These are phyloP conservation scores for Rhodotorula toruloides DNA, from an alignment of 768 basidiomycete species.

Conservation along the genomic window DNA sequence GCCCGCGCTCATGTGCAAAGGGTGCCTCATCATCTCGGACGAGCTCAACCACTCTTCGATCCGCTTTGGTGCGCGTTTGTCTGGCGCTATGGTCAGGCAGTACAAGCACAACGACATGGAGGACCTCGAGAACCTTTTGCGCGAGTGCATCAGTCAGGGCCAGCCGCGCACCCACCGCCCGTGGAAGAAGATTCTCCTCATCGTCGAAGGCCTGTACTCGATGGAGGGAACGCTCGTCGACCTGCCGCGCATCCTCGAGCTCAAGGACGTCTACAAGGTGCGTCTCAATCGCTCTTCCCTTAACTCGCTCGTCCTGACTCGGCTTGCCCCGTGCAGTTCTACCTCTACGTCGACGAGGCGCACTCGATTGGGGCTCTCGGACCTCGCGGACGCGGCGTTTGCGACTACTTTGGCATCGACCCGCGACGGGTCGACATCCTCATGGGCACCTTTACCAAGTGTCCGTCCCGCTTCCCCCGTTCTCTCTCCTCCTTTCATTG, in stretches of 20 bases:
- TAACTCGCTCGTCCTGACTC: neutral
- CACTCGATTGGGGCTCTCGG: constrained; percentile 96
- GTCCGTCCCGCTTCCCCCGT: constrained; percentile 40
- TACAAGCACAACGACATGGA: constrained; percentile 97
- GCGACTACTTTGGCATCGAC: constrained; percentile 83
- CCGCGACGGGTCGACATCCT: constrained; percentile 80
- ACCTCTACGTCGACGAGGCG: constrained; percentile 91
- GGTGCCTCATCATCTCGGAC: constrained; percentile 91
- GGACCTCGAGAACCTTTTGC: constrained; percentile 68
- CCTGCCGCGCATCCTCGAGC: constrained; percentile 70
- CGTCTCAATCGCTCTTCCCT: constrained; percentile 26
- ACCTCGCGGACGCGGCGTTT: constrained; percentile 86
- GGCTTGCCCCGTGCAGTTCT: constrained; percentile 59
- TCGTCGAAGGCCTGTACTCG: constrained; percentile 92
- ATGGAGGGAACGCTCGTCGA: constrained; percentile 97
- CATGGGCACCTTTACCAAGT: constrained; percentile 93
- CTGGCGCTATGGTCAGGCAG: constrained; percentile 79
- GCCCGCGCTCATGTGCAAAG: constrained; percentile 82
- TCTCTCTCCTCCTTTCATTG: neutral
- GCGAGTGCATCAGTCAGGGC: constrained; percentile 91
- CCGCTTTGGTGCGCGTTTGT: constrained; percentile 81
- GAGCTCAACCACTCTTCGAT: constrained; percentile 95
- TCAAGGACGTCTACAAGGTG: constrained; percentile 95
- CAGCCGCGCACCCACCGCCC: constrained; percentile 97
- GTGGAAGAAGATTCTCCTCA: constrained; percentile 94